These are phyloP conservation scores for Termitomyces sp. DNA, from an alignment of 768 basidiomycete species.

Conservation along the genomic window DNA sequence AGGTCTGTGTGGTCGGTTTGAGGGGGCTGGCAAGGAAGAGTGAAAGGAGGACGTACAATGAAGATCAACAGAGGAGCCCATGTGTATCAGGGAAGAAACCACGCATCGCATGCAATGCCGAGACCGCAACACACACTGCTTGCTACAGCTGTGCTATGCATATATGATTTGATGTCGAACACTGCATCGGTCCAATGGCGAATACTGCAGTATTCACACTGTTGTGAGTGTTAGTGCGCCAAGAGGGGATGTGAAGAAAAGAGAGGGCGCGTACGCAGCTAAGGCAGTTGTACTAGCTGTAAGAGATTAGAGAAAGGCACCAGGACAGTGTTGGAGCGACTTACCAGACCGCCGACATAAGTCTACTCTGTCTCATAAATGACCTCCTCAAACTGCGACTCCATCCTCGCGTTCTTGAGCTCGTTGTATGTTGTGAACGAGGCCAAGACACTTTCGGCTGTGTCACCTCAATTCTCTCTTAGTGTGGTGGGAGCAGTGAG, in stretches of 20 bases:
- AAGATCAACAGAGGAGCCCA: constrained; percentile 48
- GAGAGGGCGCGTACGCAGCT: constrained; percentile 37
- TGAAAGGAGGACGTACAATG: constrained; percentile 28
- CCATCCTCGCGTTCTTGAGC: constrained; percentile 37
- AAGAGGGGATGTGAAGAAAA: not conserved
- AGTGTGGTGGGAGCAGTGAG: constrained; percentile 32
- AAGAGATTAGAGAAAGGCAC: not conserved
- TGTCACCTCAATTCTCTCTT: constrained; percentile 30
- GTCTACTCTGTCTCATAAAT: constrained; percentile 55
- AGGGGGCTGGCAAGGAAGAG: not conserved
- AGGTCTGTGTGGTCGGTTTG: constrained; percentile 21
- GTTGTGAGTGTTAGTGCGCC: not conserved
- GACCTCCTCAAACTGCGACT: constrained; percentile 48
- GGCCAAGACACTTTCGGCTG: constrained; percentile 36
- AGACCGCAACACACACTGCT: constrained; percentile 58
- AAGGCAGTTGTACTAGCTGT: constrained; percentile 57
- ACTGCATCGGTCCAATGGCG: constrained; percentile 50
- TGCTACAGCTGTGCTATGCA: constrained; percentile 47
- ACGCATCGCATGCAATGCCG: constrained; percentile 59
- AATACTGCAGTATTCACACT: constrained; percentile 56
- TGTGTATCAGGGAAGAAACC: constrained; percentile 61
- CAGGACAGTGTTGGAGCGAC: constrained; percentile 13
- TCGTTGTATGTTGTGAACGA: constrained; percentile 53
- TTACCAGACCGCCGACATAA: constrained; percentile 54
- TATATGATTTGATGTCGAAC: constrained; percentile 42